phyloP scores from a whole-genome alignment of 2,329 filamentous ascomycete species.

The Nemania abortiva region DNA sequence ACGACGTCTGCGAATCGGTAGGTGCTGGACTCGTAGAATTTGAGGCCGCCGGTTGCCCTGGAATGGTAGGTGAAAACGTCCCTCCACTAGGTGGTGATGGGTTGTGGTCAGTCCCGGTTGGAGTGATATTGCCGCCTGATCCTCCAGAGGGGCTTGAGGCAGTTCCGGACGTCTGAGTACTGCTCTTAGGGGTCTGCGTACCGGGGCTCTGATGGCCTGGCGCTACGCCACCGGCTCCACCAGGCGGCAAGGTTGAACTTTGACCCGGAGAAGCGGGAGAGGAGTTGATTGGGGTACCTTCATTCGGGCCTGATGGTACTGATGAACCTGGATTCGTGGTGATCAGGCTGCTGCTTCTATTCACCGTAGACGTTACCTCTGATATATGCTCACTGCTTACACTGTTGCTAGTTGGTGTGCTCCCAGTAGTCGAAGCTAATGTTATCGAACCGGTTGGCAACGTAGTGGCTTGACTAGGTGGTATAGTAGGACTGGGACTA shows the following conservation, averaged over 20 bases:
- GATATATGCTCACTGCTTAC: slow-evolving; percentile 22
- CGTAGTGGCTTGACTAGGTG: slow-evolving; percentile 5
- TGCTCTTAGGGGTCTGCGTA: slow-evolving; percentile 24
- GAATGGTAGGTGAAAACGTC: slow-evolving; percentile 21
- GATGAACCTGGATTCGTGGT: slow-evolving; percentile 30
- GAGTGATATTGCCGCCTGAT: slow-evolving; percentile 22
- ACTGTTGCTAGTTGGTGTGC: slow-evolving; percentile 26
- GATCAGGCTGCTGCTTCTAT: slow-evolving; percentile 18
- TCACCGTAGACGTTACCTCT: slow-evolving; percentile 8
- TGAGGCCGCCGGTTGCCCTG: slow-evolving; percentile 24
- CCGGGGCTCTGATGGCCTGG: slow-evolving; percentile 35
- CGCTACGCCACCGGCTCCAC: slow-evolving; percentile 34
- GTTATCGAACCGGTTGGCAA: slow-evolving; percentile 3
- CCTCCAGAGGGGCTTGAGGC: slow-evolving; percentile 10
- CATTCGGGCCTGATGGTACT: slow-evolving; percentile 26
- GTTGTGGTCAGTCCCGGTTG: slow-evolving; percentile 27
- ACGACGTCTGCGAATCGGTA: slow-evolving; percentile 39
- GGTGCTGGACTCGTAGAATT: slow-evolving; percentile 30
- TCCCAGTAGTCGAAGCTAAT: slow-evolving; percentile 13
- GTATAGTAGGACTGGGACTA: slow-evolving; percentile 16
- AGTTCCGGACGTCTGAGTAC: slow-evolving; percentile 21
- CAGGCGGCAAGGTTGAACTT: slow-evolving; percentile 35
- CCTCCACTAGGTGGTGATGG: slow-evolving; percentile 24
- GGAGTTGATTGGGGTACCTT: slow-evolving; percentile 26
- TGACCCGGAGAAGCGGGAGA: slow-evolving; percentile 25